Percentiles rank a stretch among this genome's conserved stretches.
Conservation (phyloP, 2,329 filamentous ascomycete genomes). For the Aspergillus arachidicola region DNA sequence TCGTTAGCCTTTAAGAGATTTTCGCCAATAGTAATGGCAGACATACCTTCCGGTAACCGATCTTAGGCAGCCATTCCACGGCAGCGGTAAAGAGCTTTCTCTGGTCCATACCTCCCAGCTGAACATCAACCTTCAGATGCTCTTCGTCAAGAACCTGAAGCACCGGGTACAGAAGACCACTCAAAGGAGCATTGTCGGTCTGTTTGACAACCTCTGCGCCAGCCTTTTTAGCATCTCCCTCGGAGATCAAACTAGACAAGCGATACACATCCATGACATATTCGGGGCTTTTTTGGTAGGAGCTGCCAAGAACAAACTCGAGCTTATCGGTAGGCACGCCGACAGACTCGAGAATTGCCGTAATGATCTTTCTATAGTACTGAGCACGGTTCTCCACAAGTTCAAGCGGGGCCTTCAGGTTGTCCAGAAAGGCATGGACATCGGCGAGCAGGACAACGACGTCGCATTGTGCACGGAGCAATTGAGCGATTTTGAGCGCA, state of each 20-base stretch:
- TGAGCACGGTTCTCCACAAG: slow-evolving; percentile 78
- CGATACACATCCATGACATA: slow-evolving; percentile 92
- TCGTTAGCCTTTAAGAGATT: background rate
- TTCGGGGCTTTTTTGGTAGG: slow-evolving; percentile 67
- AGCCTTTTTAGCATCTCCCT: slow-evolving; percentile 84
- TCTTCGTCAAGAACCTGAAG: slow-evolving; percentile 92
- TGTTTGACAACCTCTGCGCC: slow-evolving; percentile 96
- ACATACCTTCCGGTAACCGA: slow-evolving; percentile 73
- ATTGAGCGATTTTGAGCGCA: slow-evolving; percentile 85
- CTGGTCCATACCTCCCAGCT: slow-evolving; percentile 72
- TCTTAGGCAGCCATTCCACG: slow-evolving; percentile 78
- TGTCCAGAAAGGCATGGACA: slow-evolving; percentile 60
- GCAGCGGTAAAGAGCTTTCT: slow-evolving; percentile 56
- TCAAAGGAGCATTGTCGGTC: slow-evolving; percentile 72
- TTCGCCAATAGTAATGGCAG: background rate
- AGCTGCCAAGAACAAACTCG: slow-evolving; percentile 80
- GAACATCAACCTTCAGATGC: slow-evolving; percentile 82
- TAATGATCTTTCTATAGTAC: slow-evolving; percentile 82
- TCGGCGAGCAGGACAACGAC: slow-evolving; percentile 73
- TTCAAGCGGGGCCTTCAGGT: slow-evolving; percentile 74
- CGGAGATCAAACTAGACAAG: slow-evolving; percentile 58
- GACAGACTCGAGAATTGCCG: slow-evolving; percentile 72
- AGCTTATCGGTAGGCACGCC: slow-evolving; percentile 78
- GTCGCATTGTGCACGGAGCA: slow-evolving; percentile 81
- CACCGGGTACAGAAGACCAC: slow-evolving; percentile 77